Percentiles rank a stretch among this genome's conserved stretches.
Evolutionary conservation across 768 basidiomycete species (phyloP).

Genomic region (Tylopilus balloui): DNA sequence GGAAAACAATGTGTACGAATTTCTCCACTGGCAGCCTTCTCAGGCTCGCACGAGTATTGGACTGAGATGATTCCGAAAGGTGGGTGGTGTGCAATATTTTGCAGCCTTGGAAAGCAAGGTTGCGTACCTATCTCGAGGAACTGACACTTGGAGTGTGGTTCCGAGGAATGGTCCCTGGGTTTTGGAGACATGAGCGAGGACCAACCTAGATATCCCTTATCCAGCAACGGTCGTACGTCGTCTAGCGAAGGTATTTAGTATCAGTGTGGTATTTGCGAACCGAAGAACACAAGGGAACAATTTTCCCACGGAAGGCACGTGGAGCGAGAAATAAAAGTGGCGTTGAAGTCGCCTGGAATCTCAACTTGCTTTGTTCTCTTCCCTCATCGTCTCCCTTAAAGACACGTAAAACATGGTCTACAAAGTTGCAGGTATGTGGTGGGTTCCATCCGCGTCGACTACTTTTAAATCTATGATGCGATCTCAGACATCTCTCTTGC

Average conservation of each 20-base stretch:
- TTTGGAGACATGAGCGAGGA: conserved; percentile 4
- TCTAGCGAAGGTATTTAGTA: background rate
- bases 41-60: conserved; percentile 60
- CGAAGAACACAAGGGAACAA: conserved; percentile 4
- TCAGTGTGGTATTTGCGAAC: background rate
- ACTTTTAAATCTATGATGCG: conserved; percentile 1
- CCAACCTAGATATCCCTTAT: background rate
- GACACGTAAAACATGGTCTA: conserved; percentile 54
- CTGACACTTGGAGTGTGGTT: conserved; percentile 40
- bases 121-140: conserved; percentile 54
- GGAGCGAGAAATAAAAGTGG: conserved; percentile 30
- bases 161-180: background rate
- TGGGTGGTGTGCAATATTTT: conserved; percentile 5
- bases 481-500: conserved; percentile 86
- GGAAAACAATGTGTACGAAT: conserved; percentile 58
- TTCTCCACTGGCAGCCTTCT: conserved; percentile 25
- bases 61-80: conserved; percentile 25
- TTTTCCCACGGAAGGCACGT: conserved; percentile 34
- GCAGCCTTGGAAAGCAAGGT: background rate
- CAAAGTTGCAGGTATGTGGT: conserved; percentile 78
- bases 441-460: background rate
- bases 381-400: conserved; percentile 21
- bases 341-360: conserved; percentile 15
- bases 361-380: conserved; percentile 19
- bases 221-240: background rate